Conservation (phyloP, 106 monocot species). For the Dendrobium chrysotoxum region DNA sequence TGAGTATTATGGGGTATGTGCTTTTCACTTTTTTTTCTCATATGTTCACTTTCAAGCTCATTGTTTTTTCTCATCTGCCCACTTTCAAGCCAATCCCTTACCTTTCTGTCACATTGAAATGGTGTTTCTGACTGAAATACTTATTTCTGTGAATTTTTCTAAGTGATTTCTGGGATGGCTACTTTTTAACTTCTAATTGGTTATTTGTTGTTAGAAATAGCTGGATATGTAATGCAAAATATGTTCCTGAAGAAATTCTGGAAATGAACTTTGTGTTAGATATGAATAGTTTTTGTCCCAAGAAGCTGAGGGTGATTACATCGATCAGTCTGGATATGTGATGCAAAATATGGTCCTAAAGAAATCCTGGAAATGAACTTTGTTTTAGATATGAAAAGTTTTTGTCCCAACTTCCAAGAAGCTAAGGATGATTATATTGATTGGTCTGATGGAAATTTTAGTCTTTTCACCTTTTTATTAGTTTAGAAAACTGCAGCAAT, state of each 20-base stretch:
- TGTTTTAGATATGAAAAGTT: not conserved
- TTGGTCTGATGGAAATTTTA: not conserved
- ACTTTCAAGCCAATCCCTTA: not conserved
- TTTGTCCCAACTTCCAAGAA: not conserved
- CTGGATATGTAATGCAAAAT: not conserved
- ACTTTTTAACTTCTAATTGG: not conserved
- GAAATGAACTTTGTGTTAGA: not conserved
- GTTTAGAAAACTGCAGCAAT: not conserved
- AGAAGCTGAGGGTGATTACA: not conserved
- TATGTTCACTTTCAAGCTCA: not conserved
- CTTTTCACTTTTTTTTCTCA: not conserved
- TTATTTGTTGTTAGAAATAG: not conserved
- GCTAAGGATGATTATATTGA: not conserved
- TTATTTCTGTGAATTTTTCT: not conserved
- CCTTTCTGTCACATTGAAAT: not conserved
- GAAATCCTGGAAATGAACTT: not conserved
- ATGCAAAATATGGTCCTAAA: not conserved
- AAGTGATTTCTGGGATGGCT: not conserved
- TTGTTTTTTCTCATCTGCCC: too few species aligned
- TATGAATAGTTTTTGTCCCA: not conserved
- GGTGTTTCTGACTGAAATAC: not conserved
- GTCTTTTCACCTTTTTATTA: not conserved
- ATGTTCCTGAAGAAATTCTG: not conserved
- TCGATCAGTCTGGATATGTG: not conserved
- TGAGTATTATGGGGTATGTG: constrained; percentile 29